Conservation (phyloP, 768 basidiomycete genomes). For the Fomitopsis serialis region DNA sequence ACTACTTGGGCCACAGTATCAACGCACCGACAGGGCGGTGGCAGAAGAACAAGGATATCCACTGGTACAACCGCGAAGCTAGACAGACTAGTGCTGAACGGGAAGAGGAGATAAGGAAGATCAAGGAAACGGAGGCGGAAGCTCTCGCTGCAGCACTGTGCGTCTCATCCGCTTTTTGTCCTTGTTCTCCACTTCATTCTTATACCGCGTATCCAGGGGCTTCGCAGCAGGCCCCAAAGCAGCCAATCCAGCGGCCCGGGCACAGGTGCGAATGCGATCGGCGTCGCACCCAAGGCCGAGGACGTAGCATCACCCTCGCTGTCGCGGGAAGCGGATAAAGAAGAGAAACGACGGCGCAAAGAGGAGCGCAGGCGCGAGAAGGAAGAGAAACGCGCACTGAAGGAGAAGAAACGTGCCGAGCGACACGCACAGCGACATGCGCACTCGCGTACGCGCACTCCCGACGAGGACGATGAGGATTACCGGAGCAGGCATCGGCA, state of each 20-base stretch:
- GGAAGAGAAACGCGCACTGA: constrained; percentile 53
- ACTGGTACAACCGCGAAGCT: constrained; percentile 84
- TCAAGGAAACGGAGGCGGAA: constrained; percentile 89
- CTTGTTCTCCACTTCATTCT: not conserved
- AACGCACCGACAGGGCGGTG: constrained; percentile 94
- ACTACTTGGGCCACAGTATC: constrained; percentile 93
- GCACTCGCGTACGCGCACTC: no score
- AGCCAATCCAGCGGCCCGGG: constrained; percentile 12
- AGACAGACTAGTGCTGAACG: constrained; percentile 39
- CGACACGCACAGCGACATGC: no score
- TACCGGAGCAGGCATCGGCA: constrained; percentile 12
- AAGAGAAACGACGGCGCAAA: constrained; percentile 33
- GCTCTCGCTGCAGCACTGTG: constrained; percentile 79
- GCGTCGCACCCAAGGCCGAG: constrained; percentile 14
- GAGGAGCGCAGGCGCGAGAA: constrained; percentile 57
- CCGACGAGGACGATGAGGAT: constrained; percentile 6
- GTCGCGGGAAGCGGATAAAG: constrained; percentile 22
- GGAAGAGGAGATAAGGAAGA: constrained; percentile 66
- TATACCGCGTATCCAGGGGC: constrained; percentile 44
- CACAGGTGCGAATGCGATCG: constrained; percentile 27
- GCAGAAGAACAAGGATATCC: constrained; percentile 97
- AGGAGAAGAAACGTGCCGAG: constrained; percentile 40
- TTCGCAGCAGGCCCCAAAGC: constrained; percentile 44
- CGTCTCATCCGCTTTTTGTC: constrained; percentile 22
- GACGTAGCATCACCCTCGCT: constrained; percentile 12